phyloP scores from a whole-genome alignment of 2,329 filamentous ascomycete species.

The Amauroascus niger region DNA sequence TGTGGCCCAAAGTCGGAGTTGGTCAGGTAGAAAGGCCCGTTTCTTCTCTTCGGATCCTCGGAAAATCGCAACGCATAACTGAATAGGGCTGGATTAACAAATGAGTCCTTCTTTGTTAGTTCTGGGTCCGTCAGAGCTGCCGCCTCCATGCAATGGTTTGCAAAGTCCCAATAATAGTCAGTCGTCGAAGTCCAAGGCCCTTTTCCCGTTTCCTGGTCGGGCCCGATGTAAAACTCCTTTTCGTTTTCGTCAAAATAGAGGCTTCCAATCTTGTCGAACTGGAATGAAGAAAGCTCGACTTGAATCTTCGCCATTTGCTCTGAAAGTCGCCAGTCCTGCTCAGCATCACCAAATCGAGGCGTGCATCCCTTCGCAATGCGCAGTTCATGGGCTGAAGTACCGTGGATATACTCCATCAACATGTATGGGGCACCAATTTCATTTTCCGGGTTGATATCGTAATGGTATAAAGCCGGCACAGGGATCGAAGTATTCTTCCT shows the following conservation, averaged over 20 bases:
- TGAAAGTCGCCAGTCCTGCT: slow-evolving; percentile 3
- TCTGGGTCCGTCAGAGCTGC: background rate
- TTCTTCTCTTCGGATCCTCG: background rate
- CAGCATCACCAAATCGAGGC: background rate
- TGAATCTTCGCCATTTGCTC: slow-evolving; percentile 10
- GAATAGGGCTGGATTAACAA: slow-evolving; percentile 1
- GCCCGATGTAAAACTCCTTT: slow-evolving; percentile 2
- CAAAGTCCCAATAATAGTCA: slow-evolving; percentile 1
- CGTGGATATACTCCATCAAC: slow-evolving; percentile 13
- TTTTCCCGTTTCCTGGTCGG: slow-evolving; percentile 4
- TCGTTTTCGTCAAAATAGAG: background rate
- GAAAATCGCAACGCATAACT: background rate
- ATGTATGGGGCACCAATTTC: slow-evolving; percentile 6
- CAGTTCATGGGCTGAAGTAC: background rate
- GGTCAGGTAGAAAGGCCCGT: slow-evolving; percentile 13
- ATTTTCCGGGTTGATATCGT: slow-evolving; percentile 3
- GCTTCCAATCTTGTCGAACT: slow-evolving; percentile 9
- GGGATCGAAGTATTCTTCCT: slow-evolving; percentile 5
- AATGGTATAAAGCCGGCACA: slow-evolving; percentile 6
- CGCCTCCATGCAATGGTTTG: slow-evolving; percentile 6
- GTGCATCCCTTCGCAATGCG: background rate
- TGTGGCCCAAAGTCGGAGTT: slow-evolving; percentile 16
- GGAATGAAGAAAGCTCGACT: slow-evolving; percentile 7
- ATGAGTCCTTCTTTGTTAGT: background rate
- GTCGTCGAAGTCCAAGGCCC: slow-evolving; percentile 2